Evolutionary conservation across 73 alveolate species (phyloP), one percentile per base, ranked within the genome.

Genomic region (Paramecium bursaria): DNA sequence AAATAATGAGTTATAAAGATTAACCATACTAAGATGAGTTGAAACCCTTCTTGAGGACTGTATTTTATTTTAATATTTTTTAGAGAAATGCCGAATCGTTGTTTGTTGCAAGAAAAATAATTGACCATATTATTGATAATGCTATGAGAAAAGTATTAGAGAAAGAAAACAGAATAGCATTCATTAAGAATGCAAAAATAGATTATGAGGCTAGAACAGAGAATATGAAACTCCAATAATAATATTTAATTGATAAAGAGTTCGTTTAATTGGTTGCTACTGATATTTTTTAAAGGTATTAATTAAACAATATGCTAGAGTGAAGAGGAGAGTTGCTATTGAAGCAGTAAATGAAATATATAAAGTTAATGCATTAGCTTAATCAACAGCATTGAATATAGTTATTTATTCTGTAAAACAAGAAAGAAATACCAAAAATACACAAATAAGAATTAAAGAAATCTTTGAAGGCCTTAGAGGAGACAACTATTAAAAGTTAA

Each of bases 291-390:
- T n/a, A n/a, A n/a, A n/a, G n/a, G n/a, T n/a, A n/a, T n/a, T n/a
- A 15, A 55, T 35, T 3, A 67, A 61, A 25, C 31, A 35, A 33
- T 61, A 35, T 61, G 80, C 80, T 1, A 17, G 80, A 33, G 80
- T 61, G 0, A 33, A 33, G 31, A 75, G 57, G 23, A 61, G 74
- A 55, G 73, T 88, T 85, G 49, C 76, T 9, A 73, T 60, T 39
- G 90, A 91, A 19, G 85, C 87, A 9, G 86, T 85, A 1, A 46
- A 50, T 31, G 94, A 91, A 75, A 47, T 85, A 49, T 19, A 51
- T 0, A 85, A 54, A 13, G 52, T 91, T n/a, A 91, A 88, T 85
- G 88, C 85, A 39, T 22, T 91, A 44, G 96, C 96, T 22, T 48
- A 67, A 74, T 25, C 46, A 48, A 61, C 82, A 14, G 86, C 96